Base-by-base conservation (phyloP, 257 asterid genomes). In the Coffea canephora region DNA sequence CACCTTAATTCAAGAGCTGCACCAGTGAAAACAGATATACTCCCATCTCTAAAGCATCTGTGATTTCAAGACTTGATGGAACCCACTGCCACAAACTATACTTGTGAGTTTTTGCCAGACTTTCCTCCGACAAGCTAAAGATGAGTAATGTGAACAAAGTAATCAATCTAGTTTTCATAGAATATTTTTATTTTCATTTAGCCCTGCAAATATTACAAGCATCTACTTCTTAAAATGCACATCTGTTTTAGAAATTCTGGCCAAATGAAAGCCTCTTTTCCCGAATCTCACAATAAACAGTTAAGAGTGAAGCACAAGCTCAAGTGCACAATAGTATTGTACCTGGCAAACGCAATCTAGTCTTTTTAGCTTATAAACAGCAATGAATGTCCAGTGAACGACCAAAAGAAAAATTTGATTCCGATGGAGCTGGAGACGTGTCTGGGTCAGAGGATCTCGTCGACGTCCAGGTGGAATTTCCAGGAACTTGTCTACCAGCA, bases 31-130 rank as follows among this genome's bases (percentile, higher is more conserved):
- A 89, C 61, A 21, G 76, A 73, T 69, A 91, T 82, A 10, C 87
- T 89, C 57, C 94, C 92, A 62, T 89, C 90, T 8, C 85, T 85
- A 34, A 86, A 86, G 95, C 97, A 73, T 91, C 92, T 50, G 93
- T 87, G 55, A 91, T 88, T 69, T 88, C 77, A 50, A 83, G 67
- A 41, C 80, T 46, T 6, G 87, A 75, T 62, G 95, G 86, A 61
- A 78, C 74, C 93, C 93, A 91, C 97, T 89, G 91, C 79, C 79
- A 84, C 19, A 77, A 75, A 76, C 73, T 76, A 80, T 65, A 43
- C 43, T 50, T 23, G 27, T 77, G 50, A 83, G 71, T 70, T 74
- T 66, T 48, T 23, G 36, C 69, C 39, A 27, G 6, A 73, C 27
- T 12, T 8, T 41, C n/a, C 55, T 11, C 15, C 49, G 12, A 46